A percentile compares a stretch with the other conserved stretches of the same genome.
These are phyloP conservation scores for Avena sativa DNA, from an alignment of 176 grass and related monocot species.

Conservation along the genomic window DNA sequence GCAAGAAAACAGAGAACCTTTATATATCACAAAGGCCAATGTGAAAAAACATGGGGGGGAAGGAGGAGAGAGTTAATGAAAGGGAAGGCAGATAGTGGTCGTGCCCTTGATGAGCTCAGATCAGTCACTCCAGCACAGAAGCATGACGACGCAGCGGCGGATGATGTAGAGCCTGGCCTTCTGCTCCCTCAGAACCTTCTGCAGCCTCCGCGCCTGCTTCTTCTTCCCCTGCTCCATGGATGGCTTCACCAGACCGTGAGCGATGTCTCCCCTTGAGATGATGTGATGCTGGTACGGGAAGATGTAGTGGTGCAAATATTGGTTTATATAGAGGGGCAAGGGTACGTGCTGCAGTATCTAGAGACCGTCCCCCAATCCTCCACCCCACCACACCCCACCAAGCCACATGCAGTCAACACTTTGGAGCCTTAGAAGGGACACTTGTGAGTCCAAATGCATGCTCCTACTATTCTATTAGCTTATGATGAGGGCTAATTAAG, in stretches of 20 bases:
- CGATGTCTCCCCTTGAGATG: conserved; percentile 15
- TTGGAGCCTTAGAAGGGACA: conserved; percentile 58
- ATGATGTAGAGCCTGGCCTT: conserved; percentile 80
- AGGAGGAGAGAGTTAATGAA: neutral
- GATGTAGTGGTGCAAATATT: conserved; percentile 20
- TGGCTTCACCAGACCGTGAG: conserved; percentile 1
- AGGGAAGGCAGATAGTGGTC: neutral
- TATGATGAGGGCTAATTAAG: conserved; percentile 43
- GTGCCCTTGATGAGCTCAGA: neutral
- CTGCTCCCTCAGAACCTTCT: conserved; percentile 65
- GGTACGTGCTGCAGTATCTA: conserved; percentile 35
- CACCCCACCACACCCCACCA: conserved; percentile 31
- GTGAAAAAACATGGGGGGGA: conserved; percentile 33
- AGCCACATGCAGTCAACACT: conserved; percentile 49
- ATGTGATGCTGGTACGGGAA: conserved; percentile 26
- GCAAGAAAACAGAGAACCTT: conserved; percentile 51
- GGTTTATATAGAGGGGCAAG: conserved; percentile 43
- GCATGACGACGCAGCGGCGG: conserved; percentile 69
- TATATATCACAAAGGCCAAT: conserved; percentile 30
- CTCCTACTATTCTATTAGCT: conserved; percentile 41
- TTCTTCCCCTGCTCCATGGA: conserved; percentile 54
- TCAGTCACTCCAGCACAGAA: conserved; percentile 69
- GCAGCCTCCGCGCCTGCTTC: conserved; percentile 54
- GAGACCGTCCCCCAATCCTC: conserved; percentile 34
- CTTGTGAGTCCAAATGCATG: conserved; percentile 57